Evolutionary conservation across 139 green algal species (phyloP), one percentile per base, ranked within the genome.

Genomic region (Auxenochlorella protothecoides): DNA sequence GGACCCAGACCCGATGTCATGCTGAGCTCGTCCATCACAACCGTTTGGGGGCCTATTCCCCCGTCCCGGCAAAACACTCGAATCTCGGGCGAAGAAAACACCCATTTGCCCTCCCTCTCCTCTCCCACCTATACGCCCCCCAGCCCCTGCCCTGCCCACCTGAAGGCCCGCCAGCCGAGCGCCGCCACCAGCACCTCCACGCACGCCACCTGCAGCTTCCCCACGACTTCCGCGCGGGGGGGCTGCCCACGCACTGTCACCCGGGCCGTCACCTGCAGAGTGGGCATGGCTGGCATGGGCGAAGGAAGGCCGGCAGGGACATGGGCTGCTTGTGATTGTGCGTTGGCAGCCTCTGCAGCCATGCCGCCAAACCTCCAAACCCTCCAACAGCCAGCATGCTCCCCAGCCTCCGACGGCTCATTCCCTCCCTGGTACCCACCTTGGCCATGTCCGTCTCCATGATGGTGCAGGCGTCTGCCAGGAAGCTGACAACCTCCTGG

Each of bases 181-280:
- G 87, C 79, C 4, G 84, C 87, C 15, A 78, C 84, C 69, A 97
- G 77, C 59, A 97, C 82, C 63, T 93, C 76, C 65, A 97, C 83
- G 82, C 86, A 95, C 3, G 83, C 80, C 53, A 84, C 80, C 10
- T 87, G 80, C 77, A 96, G 78, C 53, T 76, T 66, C 52, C 76
- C 79, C 52, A 95, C 66, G 27, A 69, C 63, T 51, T 89, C 83
- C 3, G 72, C 13, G 53, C 65, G 70, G 67, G 68, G 60, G 7
- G 74, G n/a, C n/a, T 69, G 55, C 5, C 73, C 73, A 8, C 66
- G 54, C 12, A 74, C 59, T 44, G 27, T n/a, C 65, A 69, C 65
- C 65, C 56, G 65, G 11, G 15, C 27, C 27, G 27, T 44, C 27
- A 44, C 27, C 27, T 44, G 27, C 27, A 44, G 27, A 44, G 27